These are phyloP conservation scores for Helianthus annuus DNA, from an alignment of 129 eudicot species.

Conservation along the genomic window DNA sequence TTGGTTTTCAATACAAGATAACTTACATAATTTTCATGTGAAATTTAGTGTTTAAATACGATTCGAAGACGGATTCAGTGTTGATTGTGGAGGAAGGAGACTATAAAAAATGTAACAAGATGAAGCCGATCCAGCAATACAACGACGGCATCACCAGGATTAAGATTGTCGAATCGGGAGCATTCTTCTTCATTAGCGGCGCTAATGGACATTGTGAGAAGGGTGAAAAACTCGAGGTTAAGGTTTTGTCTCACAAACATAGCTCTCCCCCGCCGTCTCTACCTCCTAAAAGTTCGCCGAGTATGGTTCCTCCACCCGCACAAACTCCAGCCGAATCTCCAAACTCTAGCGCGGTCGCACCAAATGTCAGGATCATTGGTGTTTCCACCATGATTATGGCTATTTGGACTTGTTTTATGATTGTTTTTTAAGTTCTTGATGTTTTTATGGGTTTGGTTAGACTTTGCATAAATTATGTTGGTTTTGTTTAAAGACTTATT, in stretches of 20 bases:
- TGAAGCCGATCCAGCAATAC: conserved; percentile 43
- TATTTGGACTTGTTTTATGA: neutral
- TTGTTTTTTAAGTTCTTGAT: neutral
- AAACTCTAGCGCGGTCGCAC: neutral
- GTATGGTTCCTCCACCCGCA: neutral
- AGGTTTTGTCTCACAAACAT: conserved; percentile 37
- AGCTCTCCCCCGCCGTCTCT: neutral
- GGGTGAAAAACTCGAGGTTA: conserved; percentile 61
- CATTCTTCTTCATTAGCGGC: conserved; percentile 74
- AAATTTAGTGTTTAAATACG: conserved; percentile 46
- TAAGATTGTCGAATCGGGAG: conserved; percentile 41
- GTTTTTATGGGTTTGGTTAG: neutral
- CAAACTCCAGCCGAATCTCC: conserved; percentile 17
- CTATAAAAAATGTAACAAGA: conserved; percentile 46
- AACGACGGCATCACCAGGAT: conserved; percentile 46
- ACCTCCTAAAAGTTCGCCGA: conserved; percentile 20
- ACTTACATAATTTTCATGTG: neutral
- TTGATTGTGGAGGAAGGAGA: conserved; percentile 47
- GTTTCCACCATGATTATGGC: neutral
- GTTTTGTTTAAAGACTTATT: neutral
- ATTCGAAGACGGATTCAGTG: conserved; percentile 50
- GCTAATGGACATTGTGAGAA: conserved; percentile 53
- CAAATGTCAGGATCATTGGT: neutral
- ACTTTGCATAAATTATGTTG: neutral
- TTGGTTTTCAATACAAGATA: neutral